Base-by-base conservation (phyloP, 75 land plant species). In the Picea glauca region DNA sequence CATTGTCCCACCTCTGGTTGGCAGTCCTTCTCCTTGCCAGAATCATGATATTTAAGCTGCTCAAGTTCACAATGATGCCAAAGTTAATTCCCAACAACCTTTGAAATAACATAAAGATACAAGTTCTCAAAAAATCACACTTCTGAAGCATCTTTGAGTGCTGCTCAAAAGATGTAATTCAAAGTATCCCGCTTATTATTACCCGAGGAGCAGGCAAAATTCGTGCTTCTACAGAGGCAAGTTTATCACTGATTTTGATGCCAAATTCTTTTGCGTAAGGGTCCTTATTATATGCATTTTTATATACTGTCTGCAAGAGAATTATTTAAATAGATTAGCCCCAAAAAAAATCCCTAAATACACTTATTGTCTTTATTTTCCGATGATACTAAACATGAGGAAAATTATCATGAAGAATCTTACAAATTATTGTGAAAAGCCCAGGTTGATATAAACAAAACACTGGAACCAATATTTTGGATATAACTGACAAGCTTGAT, bases 31-130 rank as follows among this genome's bases (percentile, higher is more conserved):
- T 91, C 94, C 72, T 84, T 88, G 6, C 99, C 97, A 4, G 94
- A 86, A 38, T 96, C 99, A 85, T 96, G 99, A 68, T 96, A 96
- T 76, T 92, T 96, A 14, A 96, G 91, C 99, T 96, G 89, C 80
- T 81, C 2, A 67, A 70, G 35, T 30, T 15, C 63, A 77, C 60
- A 33, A 67, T 67, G 18, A 50, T 50, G 13, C 12, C 56, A 50
- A 50, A 50, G 56, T 9, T 50, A 50, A 50, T 9, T 9, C 11
- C 56, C 56, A 50, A 50, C 12, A 50, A 50, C 56, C 12, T 50
- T 50, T 50, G 56, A 50, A 50, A 50, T 12, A 50, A 50, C 56
- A 50, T 50, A 11, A 50, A 50, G 11, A 50, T 11, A 50, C 11
- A 50, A 50, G 11, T 50, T 50, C 9, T 50, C 11, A 9, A 9